Conservation (phyloP, 371 early-diverging fungal species). For the Conidiobolus coronatus region DNA sequence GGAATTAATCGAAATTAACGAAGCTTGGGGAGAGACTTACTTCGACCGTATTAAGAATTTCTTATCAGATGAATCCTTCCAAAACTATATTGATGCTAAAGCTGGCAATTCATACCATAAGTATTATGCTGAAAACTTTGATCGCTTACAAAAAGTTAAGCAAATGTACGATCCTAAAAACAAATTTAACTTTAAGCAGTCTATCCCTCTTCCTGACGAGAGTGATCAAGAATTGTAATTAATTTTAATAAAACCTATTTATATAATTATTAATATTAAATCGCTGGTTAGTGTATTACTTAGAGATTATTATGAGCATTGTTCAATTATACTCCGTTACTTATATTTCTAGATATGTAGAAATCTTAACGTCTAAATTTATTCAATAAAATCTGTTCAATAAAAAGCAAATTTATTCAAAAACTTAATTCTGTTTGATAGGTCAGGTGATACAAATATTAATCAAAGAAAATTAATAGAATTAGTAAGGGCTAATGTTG, state of each 20-base stretch:
- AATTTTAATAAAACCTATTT: background rate
- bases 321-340: no score
- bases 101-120: background rate
- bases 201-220: conserved; percentile 10
- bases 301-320: no score
- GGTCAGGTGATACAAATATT: no score
- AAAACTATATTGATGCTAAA: conserved; percentile 1
- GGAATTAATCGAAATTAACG: background rate
- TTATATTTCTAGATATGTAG: no score
- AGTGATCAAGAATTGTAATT: background rate
- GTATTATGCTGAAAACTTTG: conserved; percentile 13
- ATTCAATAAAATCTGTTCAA: no score
- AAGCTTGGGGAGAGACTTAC: background rate
- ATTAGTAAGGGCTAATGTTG: no score
- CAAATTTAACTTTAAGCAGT: conserved; percentile 13
- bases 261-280: no score
- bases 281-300: no score
- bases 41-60: background rate
- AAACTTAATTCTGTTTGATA: no score
- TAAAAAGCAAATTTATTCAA: no score
- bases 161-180: conserved; percentile 11
- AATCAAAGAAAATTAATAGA: no score
- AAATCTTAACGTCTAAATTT: no score
- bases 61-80: background rate
- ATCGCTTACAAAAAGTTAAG: conserved; percentile 12